Percentiles rank a stretch among this genome's conserved stretches.
These are phyloP conservation scores for Microthlaspi erraticum DNA, from an alignment of 345 rosid genomes.

Conservation along the genomic window DNA sequence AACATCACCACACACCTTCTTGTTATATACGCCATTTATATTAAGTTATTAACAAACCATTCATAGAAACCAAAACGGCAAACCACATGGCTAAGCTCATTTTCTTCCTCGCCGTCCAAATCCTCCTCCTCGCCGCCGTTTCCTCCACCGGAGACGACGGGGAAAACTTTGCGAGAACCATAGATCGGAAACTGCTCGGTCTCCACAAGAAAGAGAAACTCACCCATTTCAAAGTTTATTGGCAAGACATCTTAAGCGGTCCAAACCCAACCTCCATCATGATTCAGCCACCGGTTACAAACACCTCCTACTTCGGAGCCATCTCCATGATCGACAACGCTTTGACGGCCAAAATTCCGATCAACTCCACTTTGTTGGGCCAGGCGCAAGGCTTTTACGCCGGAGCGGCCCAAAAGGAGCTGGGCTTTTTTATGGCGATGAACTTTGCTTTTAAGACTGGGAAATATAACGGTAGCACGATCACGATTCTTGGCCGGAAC, in stretches of 20 bases:
- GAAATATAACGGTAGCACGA: constrained; percentile 70
- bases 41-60: constrained; percentile 16
- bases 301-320: constrained; percentile 52
- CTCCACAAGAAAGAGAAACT: constrained; percentile 58
- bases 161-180: constrained; percentile 42
- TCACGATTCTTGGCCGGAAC: constrained; percentile 73
- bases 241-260: constrained; percentile 72
- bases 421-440: constrained; percentile 70
- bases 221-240: constrained; percentile 64
- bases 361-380: constrained; percentile 68
- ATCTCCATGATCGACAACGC: constrained; percentile 72
- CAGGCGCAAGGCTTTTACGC: constrained; percentile 81
- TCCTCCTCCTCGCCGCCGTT: constrained; percentile 29
- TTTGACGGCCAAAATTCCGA: constrained; percentile 57
- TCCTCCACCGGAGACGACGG: constrained; percentile 28
- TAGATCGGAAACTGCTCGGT: constrained; percentile 48
- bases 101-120: constrained; percentile 29
- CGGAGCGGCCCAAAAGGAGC: constrained; percentile 56
- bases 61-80: neutral
- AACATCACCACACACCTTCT: constrained; percentile 15
- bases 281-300: constrained; percentile 49
- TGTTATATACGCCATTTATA: neutral
- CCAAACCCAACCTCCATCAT: constrained; percentile 54
- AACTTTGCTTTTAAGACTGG: constrained; percentile 71
- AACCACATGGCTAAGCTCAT: constrained; percentile 38